phyloP scores from a whole-genome alignment of 176 grass and related monocot species.

The Coix lacrymajobi region DNA sequence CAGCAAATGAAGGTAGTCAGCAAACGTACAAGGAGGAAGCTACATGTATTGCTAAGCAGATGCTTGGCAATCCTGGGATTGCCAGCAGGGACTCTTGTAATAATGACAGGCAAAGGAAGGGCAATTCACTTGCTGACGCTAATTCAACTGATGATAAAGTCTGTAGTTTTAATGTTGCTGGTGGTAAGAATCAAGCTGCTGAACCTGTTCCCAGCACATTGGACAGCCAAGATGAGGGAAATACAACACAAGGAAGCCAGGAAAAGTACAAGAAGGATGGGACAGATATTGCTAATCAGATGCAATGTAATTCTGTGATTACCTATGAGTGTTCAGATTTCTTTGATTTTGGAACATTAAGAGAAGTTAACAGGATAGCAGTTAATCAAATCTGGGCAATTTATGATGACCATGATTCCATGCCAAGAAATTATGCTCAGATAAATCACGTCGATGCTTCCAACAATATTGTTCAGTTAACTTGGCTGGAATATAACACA shows the following conservation, averaged over 20 bases:
- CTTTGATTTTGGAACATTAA: constrained; percentile 66
- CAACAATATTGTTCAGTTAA: constrained; percentile 54
- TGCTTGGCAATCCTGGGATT: not conserved
- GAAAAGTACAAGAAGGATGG: not conserved
- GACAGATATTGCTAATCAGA: constrained; percentile 8
- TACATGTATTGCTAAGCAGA: constrained; percentile 14
- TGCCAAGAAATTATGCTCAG: constrained; percentile 84
- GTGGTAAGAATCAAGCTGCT: not conserved
- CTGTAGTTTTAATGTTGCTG: not conserved
- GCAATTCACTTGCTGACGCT: not conserved
- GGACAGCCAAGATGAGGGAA: not conserved
- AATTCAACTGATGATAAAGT: not conserved
- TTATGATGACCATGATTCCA: constrained; percentile 80
- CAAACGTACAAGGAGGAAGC: not conserved
- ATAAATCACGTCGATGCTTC: constrained; percentile 45
- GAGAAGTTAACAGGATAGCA: constrained; percentile 36
- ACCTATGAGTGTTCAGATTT: constrained; percentile 41
- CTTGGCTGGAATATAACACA: constrained; percentile 56
- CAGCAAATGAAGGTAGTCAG: not conserved
- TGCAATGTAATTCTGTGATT: not conserved
- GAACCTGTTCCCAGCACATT: not conserved
- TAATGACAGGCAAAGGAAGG: not conserved
- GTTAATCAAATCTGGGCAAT: constrained; percentile 75
- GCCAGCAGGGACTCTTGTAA: not conserved
- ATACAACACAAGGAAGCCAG: not conserved